These are phyloP conservation scores for Akanthomyces lecanii DNA, from an alignment of 2,329 filamentous ascomycete species.

Conservation along the genomic window DNA sequence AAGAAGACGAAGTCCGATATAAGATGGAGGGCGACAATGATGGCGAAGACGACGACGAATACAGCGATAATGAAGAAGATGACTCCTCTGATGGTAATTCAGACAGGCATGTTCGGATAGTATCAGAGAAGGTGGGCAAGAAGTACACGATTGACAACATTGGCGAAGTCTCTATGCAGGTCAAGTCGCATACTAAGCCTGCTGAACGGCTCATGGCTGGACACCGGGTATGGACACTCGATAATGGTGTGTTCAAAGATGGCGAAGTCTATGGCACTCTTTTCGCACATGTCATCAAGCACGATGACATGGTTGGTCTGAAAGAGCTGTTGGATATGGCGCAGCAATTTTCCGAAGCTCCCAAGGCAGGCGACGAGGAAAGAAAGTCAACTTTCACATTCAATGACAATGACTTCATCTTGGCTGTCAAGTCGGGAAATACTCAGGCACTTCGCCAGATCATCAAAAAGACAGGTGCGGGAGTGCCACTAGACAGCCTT, in stretches of 20 bases:
- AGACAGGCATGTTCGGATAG: conserved; percentile 40
- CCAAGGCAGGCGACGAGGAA: conserved; percentile 32
- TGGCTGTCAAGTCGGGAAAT: conserved; percentile 45
- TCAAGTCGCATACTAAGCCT: conserved; percentile 60
- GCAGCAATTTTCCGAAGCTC: conserved; percentile 39
- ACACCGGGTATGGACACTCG: conserved; percentile 29
- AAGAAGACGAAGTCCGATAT: conserved; percentile 50
- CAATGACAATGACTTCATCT: conserved; percentile 37
- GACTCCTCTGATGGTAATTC: conserved; percentile 35
- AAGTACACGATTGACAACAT: conserved; percentile 73
- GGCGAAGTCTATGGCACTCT: conserved; percentile 24
- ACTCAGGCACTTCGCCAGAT: conserved; percentile 57
- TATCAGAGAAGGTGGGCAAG: conserved; percentile 56
- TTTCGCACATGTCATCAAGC: conserved; percentile 44
- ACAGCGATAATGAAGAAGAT: conserved; percentile 30
- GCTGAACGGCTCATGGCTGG: conserved; percentile 44
- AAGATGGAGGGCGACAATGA: conserved; percentile 39
- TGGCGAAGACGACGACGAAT: conserved; percentile 35
- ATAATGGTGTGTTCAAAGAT: conserved; percentile 28
- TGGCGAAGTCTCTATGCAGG: conserved; percentile 62
- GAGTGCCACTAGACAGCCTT: conserved; percentile 64
- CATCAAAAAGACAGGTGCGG: conserved; percentile 63
- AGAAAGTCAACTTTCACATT: conserved; percentile 37
- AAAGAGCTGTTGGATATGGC: conserved; percentile 54
- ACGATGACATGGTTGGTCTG: conserved; percentile 51